These are phyloP conservation scores for Omphalea diandra DNA, from an alignment of 441 rosid species.

Conservation along the genomic window DNA sequence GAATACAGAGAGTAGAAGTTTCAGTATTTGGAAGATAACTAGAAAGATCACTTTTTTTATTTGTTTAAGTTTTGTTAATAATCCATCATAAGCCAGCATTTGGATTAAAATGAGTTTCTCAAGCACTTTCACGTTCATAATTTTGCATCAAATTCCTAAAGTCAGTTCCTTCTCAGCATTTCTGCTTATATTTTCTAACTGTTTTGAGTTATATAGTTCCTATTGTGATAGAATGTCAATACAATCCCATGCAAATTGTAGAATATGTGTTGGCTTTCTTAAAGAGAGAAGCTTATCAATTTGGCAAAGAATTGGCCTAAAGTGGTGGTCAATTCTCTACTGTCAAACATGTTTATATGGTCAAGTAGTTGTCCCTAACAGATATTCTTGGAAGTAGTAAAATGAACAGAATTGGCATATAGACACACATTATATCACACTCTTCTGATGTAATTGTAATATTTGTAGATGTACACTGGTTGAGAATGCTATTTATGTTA, in stretches of 20 bases:
- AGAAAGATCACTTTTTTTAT: not conserved
- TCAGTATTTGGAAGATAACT: not conserved
- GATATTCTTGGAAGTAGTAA: not conserved
- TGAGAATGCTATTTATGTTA: not conserved
- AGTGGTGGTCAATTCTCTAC: not conserved
- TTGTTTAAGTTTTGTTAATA: not conserved
- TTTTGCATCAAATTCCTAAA: not conserved
- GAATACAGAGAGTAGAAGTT: not conserved
- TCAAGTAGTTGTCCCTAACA: not conserved
- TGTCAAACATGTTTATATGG: not conserved
- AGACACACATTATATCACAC: not conserved
- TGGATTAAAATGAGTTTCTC: not conserved
- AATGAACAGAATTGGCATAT: not conserved
- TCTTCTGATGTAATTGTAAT: constrained; percentile 2
- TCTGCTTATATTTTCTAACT: not conserved
- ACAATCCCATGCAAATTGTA: no score
- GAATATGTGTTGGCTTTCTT: not conserved
- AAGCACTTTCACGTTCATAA: not conserved
- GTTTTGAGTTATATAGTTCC: not conserved
- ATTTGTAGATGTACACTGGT: not conserved
- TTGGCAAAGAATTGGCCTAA: constrained; percentile 9
- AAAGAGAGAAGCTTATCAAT: not conserved
- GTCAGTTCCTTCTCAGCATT: not conserved
- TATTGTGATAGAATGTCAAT: not conserved
- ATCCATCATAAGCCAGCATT: not conserved